These are phyloP conservation scores for Sphagnum fallax DNA, from an alignment of 228 moss, liverwort and hornwort genomes.

Conservation along the genomic window DNA sequence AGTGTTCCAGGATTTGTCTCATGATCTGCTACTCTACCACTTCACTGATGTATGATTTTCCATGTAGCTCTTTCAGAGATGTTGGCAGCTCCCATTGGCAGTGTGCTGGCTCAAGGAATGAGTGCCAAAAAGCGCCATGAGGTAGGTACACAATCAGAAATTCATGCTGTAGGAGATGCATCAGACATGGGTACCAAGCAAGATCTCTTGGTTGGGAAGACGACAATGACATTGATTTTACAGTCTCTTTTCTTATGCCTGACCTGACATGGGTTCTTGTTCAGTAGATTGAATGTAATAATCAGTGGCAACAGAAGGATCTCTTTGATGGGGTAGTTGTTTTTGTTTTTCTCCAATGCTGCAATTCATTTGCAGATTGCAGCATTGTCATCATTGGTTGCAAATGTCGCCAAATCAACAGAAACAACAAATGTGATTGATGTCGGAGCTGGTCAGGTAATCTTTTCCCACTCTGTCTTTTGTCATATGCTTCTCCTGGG, in stretches of 20 bases:
- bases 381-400: conserved; percentile 37
- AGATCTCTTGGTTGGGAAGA: too few species aligned
- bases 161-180: too few species aligned
- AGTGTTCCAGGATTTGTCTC: too few species aligned
- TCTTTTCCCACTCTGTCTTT: conserved; percentile 1
- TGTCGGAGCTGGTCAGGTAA: conserved; percentile 63
- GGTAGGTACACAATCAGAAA: conserved; percentile 16
- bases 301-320: too few species aligned
- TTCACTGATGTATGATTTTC: conserved; percentile 24
- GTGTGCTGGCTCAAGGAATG: conserved; percentile 55
- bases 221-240: too few species aligned
- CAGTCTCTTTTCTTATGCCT: too few species aligned
- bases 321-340: too few species aligned
- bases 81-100: conserved; percentile 38
- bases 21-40: too few species aligned
- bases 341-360: too few species aligned
- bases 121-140: conserved; percentile 50
- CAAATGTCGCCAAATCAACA: conserved; percentile 26
- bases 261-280: too few species aligned
- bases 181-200: too few species aligned
- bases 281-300: too few species aligned
- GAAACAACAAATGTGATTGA: conserved; percentile 42
- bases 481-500: neutral
- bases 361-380: conserved; percentile 29
- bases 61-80: conserved; percentile 38